Evolutionary conservation across 2,329 filamentous ascomycete genomes (phyloP).

Genomic region (Hymenoscyphus infarciens): DNA sequence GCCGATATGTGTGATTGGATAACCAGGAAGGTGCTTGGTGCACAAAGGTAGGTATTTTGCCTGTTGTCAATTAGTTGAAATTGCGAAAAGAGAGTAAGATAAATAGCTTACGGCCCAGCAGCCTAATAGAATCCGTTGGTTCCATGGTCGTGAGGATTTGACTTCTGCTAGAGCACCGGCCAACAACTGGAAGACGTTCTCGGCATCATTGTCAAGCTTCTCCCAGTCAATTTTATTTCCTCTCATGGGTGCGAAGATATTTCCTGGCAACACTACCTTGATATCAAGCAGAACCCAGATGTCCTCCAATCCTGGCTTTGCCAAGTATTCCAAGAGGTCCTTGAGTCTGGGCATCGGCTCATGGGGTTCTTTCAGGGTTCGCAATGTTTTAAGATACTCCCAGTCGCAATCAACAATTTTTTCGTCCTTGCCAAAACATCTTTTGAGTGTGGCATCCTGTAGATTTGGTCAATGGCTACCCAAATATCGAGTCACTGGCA

Average conservation of each 20-base stretch:
- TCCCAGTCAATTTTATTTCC: not conserved
- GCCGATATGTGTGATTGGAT: constrained; percentile 65
- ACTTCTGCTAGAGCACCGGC: constrained; percentile 58
- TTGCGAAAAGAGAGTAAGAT: not conserved
- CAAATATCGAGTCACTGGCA: not conserved
- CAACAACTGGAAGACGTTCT: constrained; percentile 67
- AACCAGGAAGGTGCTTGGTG: constrained; percentile 57
- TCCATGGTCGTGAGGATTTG: constrained; percentile 57
- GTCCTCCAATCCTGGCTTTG: constrained; percentile 58
- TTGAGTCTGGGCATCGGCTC: constrained; percentile 68
- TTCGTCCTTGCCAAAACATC: constrained; percentile 75
- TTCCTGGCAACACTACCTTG: constrained; percentile 55
- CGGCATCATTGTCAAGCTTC: constrained; percentile 65
- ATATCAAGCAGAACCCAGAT: constrained; percentile 86
- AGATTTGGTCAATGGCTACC: constrained; percentile 17
- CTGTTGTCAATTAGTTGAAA: constrained; percentile 35
- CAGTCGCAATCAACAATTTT: constrained; percentile 75
- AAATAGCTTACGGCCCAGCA: constrained; percentile 65
- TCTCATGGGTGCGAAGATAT: not conserved
- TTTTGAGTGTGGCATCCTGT: constrained; percentile 70
- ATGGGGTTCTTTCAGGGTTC: constrained; percentile 64
- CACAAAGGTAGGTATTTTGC: constrained; percentile 66
- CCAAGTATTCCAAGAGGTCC: constrained; percentile 72
- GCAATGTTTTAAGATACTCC: constrained; percentile 64
- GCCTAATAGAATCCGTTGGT: constrained; percentile 70